Base-by-base conservation (phyloP, 1,284 basidiomycete genomes). In the Albatrellus sp. region DNA sequence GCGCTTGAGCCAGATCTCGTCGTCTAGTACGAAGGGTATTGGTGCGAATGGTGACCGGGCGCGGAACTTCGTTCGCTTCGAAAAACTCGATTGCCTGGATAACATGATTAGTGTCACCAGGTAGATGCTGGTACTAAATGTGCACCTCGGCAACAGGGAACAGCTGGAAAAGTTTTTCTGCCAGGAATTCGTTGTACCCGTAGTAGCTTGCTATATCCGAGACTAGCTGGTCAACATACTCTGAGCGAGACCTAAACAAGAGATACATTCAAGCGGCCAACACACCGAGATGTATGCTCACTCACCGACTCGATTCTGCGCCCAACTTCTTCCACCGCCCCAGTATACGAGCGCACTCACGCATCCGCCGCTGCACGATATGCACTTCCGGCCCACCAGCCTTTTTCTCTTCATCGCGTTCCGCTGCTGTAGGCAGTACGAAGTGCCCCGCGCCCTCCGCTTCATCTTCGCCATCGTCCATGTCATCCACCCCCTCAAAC, bases 21-120 rank as follows among this genome's bases (percentile, higher is more conserved):
- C 96, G 74, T 48, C 94, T 77, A 1, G 93, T 93, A 50, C 90
- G 87, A 12, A 99, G 74, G 5, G 94, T 98, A 64, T 99, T 99
- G 42, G 93, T 93, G 44, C 96, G 86, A 58, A 99, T 98, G 5
- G 96, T 98, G 17, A 99, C 92, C 7, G 96, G 96, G 48, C 96
- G 80, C 12, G 93, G 81, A 2, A 92, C 80, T 62, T 99, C 96
- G 63, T 98, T 98, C 12, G 94, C 86, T 64, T 98, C 96, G 60
- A 98, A 98, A 65, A 98, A 98, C 55, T 96, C 92, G 50, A 98
- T 85, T 0, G 92, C 91, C 90, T 93, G 53, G 9, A 2, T 19
- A 37, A 40, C 1, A n/a, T 40, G 42, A 51, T 37, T 50, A 48
- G 45, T 53, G 42, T 49, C 5, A 20, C 19, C 31, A 39, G 38